Base-by-base conservation (phyloP, 768 basidiomycete species). In the Rhodotorula sphaerocarpa region DNA sequence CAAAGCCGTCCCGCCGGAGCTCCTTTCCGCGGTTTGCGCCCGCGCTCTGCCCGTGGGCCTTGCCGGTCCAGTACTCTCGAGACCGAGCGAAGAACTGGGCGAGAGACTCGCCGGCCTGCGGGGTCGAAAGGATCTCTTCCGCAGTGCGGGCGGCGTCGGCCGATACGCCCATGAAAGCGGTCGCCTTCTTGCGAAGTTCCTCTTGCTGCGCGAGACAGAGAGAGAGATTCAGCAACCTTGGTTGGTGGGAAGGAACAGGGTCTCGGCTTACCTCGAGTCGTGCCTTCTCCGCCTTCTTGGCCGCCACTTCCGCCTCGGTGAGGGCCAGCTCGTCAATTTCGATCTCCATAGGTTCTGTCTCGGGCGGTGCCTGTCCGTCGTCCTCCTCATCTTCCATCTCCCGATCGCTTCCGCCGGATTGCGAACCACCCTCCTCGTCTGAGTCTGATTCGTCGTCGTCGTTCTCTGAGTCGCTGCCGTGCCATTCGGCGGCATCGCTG, bases 71-170 rank as follows among this genome's bases (percentile, higher is more conserved):
- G 71, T 84, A 84, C 68, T 86, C 85, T 20, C 87, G 82, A 23
- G 86, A 84, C 12, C 89, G 82, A 9, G 85, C 83, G 70, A 90
- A 92, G 73, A 92, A 92, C 75, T 80, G 79, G 0, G 88, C 84
- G 12, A 91, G 75, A 0, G 86, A 86, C 74, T 93, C 90, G 16
- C 88, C 88, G 0, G 88, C 88, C 5, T 86, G 77, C 0, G 90
- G 90, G 0, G 88, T 90, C 69, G 84, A 86, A 31, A 86, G 72
- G 1, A 81, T 74, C 61, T 90, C 88, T 71, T 90, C 88, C 0
- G 80, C 77, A 2, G 85, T 82, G 7, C 83, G 79, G 1, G 41
- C 42, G 1, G 50, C 7, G 3, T 74, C 63, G 18, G 83, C 75
- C 5, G 77, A 65, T 0, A 84, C 83, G 7, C 84, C 86, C 80